Base-by-base conservation (phyloP, 1,139 yeast species). In the Torulaspora globosa region DNA sequence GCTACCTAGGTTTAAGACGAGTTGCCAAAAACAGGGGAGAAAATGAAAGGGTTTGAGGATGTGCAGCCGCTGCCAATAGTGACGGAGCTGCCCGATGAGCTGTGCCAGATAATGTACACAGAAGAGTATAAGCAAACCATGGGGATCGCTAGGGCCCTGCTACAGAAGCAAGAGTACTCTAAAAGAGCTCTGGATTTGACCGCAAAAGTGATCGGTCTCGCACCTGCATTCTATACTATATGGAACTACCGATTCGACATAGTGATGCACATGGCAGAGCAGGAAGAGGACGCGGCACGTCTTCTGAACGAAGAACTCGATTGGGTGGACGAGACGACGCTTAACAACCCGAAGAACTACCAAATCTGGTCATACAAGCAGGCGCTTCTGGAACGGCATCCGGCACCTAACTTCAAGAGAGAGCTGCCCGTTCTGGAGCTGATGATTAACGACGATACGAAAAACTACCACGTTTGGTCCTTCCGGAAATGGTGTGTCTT, bases 401-500 rank as follows among this genome's bases (percentile, higher is more conserved):
- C 52, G 27, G 53, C 41, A 40, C 80, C 78, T 48, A 66, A 70
- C 37, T 71, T 78, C 6, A 69, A 66, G 42, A 67, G 79, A 27
- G 97, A 89, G 58, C 73, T 72, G 48, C 83, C 85, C 2, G 70
- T 87, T 14, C 69, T 85, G 41, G 74, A 74, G 39, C 68, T 77
- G 36, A 84, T 90, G 83, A 68, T 92, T 9, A 78, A 76, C 18
- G 83, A 80, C 38, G 99, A 92, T 60, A 67, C 82, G 11, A 92
- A 92, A 63, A 92, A 92, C 69, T 95, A 92, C 64, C 99, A 92
- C 61, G 96, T 90, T 5, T 92, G 98, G 98, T 79, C 96, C 1
- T 88, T 89, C 59, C 69, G 90, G 45, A 83, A 84, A 57, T 89
- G 97, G 96, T 68, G 84, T 16, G 82, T 84, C 15, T 71, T 72